Evolutionary conservation across 495 filamentous ascomycete species (phyloP).

Genomic region (Xylaria longipes): DNA sequence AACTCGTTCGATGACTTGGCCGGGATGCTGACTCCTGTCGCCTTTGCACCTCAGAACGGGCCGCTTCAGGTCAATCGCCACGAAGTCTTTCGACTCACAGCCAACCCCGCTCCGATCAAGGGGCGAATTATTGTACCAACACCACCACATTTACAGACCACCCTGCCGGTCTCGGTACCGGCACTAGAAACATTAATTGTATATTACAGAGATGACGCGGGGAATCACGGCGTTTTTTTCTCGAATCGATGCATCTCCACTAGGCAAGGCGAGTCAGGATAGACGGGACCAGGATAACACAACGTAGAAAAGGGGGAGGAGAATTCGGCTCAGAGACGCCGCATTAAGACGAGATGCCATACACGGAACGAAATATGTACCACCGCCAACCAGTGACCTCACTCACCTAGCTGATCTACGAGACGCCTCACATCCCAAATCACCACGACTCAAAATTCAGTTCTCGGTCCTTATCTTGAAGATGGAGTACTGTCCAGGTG

Average conservation of each 20-base stretch:
- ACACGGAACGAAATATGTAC: background rate
- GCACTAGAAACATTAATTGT: background rate
- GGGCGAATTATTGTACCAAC: constrained; percentile 10
- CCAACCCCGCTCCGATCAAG: background rate
- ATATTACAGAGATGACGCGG: background rate
- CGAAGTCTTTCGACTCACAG: background rate
- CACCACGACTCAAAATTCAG: background rate
- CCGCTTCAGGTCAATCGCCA: background rate
- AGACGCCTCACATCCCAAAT: background rate
- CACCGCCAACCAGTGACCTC: background rate
- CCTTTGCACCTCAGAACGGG: background rate
- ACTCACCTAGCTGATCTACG: background rate
- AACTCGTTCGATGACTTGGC: background rate
- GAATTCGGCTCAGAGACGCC: background rate
- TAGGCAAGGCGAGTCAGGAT: background rate
- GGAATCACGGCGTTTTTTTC: background rate
- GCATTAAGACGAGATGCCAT: background rate
- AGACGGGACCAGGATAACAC: background rate
- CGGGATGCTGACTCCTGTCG: too few relatives aligned
- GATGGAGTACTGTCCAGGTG: background rate
- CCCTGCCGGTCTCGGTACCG: background rate
- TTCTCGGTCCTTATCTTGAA: background rate
- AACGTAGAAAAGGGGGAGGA: background rate
- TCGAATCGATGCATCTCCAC: constrained; percentile 11
- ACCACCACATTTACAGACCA: background rate